phyloP scores from a whole-genome alignment of 352 stramenopile genomes.

The Phytophthora sp. region DNA sequence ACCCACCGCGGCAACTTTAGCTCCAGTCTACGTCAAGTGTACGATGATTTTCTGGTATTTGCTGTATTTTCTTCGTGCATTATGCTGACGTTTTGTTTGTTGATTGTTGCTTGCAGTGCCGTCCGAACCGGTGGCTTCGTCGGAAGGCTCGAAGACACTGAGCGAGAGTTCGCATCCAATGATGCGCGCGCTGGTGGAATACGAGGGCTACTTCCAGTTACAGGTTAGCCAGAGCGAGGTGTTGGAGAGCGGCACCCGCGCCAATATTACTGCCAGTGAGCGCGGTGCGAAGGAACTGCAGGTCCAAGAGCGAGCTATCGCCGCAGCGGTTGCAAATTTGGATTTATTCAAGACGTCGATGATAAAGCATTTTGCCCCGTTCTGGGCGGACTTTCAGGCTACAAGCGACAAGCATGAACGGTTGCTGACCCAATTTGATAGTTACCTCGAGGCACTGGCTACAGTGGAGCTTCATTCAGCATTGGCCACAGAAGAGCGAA shows the following conservation, averaged over 20 bases:
- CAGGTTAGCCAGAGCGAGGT: slow-evolving; percentile 73
- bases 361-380: slow-evolving; percentile 82
- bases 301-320: slow-evolving; percentile 74
- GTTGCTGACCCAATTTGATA: slow-evolving; percentile 75
- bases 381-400: slow-evolving; percentile 78
- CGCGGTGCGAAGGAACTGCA: slow-evolving; percentile 58
- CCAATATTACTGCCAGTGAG: slow-evolving; percentile 68
- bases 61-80: slow-evolving; percentile 6
- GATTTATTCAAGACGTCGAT: slow-evolving; percentile 85
- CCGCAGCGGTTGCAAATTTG: slow-evolving; percentile 77
- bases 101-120: slow-evolving; percentile 51
- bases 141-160: slow-evolving; percentile 69
- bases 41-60: slow-evolving; percentile 10
- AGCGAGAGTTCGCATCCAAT: slow-evolving; percentile 83
- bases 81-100: slow-evolving; percentile 3
- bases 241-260: slow-evolving; percentile 55
- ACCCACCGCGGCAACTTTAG: slow-evolving; percentile 34
- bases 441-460: slow-evolving; percentile 59
- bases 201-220: slow-evolving; percentile 83
- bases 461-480: slow-evolving; percentile 72
- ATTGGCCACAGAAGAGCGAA: slow-evolving; percentile 57
- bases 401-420: slow-evolving; percentile 62
- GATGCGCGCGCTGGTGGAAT: slow-evolving; percentile 79
- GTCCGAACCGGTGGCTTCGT: slow-evolving; percentile 56
- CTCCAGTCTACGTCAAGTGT: slow-evolving; percentile 58